Evolutionary conservation across 2,329 filamentous ascomycete genomes (phyloP).

Genomic region (Aschersonia sp.): DNA sequence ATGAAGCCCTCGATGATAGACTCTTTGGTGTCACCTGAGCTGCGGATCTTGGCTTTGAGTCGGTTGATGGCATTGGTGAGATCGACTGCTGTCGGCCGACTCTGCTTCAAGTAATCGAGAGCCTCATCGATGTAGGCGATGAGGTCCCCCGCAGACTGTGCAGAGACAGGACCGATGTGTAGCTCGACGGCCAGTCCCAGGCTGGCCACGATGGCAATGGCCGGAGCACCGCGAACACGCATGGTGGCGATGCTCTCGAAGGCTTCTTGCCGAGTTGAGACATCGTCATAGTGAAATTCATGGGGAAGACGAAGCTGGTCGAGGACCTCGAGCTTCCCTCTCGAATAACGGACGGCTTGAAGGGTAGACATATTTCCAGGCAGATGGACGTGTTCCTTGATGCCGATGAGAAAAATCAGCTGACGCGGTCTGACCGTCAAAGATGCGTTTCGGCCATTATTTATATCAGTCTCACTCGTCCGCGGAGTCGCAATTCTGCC

Average conservation of each 20-base stretch:
- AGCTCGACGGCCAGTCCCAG: constrained; percentile 81
- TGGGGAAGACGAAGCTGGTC: constrained; percentile 77
- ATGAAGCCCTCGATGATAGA: constrained; percentile 59
- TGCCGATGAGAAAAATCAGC: not conserved
- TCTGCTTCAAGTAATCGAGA: constrained; percentile 76
- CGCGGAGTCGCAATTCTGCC: no score
- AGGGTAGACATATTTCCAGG: constrained; percentile 36
- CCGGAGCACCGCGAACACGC: constrained; percentile 68
- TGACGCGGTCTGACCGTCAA: not conserved
- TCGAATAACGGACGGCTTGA: constrained; percentile 63
- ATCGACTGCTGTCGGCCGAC: constrained; percentile 89
- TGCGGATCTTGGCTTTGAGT: constrained; percentile 50
- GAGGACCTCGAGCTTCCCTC: constrained; percentile 60
- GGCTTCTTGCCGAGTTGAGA: constrained; percentile 57
- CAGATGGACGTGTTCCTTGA: no score
- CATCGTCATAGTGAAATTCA: constrained; percentile 61
- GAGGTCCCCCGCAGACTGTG: constrained; percentile 36
- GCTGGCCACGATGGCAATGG: constrained; percentile 95
- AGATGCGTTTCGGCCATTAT: no score
- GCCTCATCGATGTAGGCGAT: constrained; percentile 61
- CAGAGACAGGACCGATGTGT: constrained; percentile 32
- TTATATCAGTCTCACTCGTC: no score
- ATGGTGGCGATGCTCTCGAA: constrained; percentile 75
- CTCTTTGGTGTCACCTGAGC: constrained; percentile 28
- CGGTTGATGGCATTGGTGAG: constrained; percentile 78